Conservation (phyloP, 306 rosid species). For the Pterocarpus santalinus region DNA sequence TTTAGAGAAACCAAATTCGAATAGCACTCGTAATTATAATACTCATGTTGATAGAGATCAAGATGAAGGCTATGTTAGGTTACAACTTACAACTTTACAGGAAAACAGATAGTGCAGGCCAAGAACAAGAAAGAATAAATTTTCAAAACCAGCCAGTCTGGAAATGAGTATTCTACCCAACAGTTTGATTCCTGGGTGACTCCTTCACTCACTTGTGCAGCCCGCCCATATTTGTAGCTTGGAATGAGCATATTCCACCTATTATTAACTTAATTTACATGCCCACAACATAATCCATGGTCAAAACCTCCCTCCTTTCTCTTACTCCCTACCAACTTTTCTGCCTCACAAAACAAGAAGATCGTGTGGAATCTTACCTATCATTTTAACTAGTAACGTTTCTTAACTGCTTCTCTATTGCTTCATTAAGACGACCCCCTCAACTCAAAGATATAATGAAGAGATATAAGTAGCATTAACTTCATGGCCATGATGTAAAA, state of each 20-base stretch:
- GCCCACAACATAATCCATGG: not conserved
- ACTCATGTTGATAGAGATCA: not conserved
- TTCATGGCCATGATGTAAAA: no score
- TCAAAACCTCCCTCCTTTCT: not conserved
- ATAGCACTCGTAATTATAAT: not conserved
- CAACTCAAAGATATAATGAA: not conserved
- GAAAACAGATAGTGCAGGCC: not conserved
- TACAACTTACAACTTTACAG: not conserved
- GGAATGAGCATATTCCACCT: not conserved
- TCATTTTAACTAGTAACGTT: not conserved
- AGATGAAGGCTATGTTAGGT: not conserved
- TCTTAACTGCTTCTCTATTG: no score
- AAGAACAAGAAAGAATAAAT: not conserved
- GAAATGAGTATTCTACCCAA: not conserved
- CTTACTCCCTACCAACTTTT: not conserved
- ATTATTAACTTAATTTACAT: not conserved
- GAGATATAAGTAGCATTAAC: no score
- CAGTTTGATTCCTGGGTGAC: not conserved
- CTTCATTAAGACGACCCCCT: not conserved
- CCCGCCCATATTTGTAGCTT: not conserved
- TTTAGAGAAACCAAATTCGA: not conserved
- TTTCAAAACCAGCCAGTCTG: not conserved
- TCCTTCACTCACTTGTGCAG: not conserved
- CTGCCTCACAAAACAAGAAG: not conserved
- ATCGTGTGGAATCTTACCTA: not conserved